A percentile compares a stretch with the other conserved stretches of the same genome.
These are phyloP conservation scores for Withania somnifera DNA, from an alignment of 305 asterid species.

Conservation along the genomic window DNA sequence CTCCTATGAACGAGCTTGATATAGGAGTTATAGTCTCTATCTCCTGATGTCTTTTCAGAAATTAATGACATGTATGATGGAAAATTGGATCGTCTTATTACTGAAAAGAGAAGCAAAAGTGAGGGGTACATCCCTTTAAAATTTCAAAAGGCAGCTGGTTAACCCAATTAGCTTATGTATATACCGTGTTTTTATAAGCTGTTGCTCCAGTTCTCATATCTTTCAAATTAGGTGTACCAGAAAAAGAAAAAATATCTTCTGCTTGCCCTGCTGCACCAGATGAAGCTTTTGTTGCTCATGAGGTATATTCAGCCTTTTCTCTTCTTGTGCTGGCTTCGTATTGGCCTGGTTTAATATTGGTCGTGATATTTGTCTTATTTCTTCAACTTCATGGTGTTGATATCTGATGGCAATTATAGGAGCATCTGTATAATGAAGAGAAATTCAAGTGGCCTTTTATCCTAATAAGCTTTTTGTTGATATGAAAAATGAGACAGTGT, in stretches of 20 bases:
- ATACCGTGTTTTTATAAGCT: neutral
- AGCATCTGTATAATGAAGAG: conserved; percentile 5
- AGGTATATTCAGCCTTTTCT: conserved; percentile 26
- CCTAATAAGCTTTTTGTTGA: conserved; percentile 18
- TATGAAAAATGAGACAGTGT: conserved; percentile 6
- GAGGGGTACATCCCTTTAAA: conserved; percentile 1
- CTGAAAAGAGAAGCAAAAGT: conserved; percentile 34
- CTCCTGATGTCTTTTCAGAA: conserved; percentile 80
- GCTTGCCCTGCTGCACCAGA: conserved; percentile 19
- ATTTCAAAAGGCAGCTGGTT: neutral
- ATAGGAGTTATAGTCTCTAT: conserved; percentile 71
- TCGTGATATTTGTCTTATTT: conserved; percentile 4
- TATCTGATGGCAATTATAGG: conserved; percentile 1
- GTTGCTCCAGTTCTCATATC: conserved; percentile 4
- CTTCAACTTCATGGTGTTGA: neutral
- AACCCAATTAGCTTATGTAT: neutral
- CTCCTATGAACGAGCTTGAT: conserved; percentile 79
- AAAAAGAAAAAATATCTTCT: conserved; percentile 20
- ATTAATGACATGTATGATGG: conserved; percentile 81
- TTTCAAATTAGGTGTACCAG: conserved; percentile 22
- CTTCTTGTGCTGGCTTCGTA: neutral
- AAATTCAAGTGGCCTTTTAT: neutral
- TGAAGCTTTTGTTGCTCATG: conserved; percentile 15
- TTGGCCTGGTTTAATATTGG: neutral
- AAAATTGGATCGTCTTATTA: conserved; percentile 44